Percentiles rank a stretch among this genome's conserved stretches.
Evolutionary conservation across 768 basidiomycete genomes (phyloP).

Genomic region (Suillus spraguei): DNA sequence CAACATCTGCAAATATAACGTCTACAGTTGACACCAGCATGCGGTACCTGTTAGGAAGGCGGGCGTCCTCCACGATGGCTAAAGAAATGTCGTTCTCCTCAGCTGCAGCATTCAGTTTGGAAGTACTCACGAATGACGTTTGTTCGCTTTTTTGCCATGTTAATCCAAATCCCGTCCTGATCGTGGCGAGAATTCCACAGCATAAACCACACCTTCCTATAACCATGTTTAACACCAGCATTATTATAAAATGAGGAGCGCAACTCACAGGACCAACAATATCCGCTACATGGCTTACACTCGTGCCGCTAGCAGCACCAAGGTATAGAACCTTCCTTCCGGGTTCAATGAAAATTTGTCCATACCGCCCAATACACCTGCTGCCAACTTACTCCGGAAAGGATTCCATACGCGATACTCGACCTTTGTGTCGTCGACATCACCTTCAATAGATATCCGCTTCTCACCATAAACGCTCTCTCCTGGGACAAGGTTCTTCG

Average conservation of each 20-base stretch:
- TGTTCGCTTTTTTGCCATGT: constrained; percentile 99
- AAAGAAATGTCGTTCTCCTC: constrained; percentile 10
- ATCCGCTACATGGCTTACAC: constrained; percentile 98
- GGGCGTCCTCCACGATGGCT: constrained; percentile 98
- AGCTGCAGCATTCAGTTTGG: constrained; percentile 1
- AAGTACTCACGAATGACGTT: constrained; percentile 90
- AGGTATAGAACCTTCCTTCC: constrained; percentile 97
- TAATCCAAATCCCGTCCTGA: constrained; percentile 97
- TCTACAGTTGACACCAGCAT: constrained; percentile 96
- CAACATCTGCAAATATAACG: constrained; percentile 97
- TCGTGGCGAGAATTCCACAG: constrained; percentile 96
- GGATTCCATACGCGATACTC: constrained; percentile 99
- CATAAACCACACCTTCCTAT: constrained; percentile 95
- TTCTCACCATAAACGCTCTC: constrained; percentile 99
- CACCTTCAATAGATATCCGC: constrained; percentile 83
- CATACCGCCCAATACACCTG: constrained; percentile 94
- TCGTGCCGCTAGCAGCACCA: constrained; percentile 96
- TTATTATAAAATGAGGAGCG: constrained; percentile 7
- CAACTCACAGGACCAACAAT: constrained; percentile 89
- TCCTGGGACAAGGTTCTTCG: constrained; percentile 96
- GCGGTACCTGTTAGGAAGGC: constrained; percentile 94
- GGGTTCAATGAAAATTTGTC: constrained; percentile 89
- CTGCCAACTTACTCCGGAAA: constrained; percentile 95
- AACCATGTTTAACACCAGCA: constrained; percentile 18
- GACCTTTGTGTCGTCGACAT: constrained; percentile 78